A percentile compares a stretch with the other conserved stretches of the same genome.
These are phyloP conservation scores for Ustilago esculenta DNA, from an alignment of 1,284 basidiomycete species.

Conservation along the genomic window DNA sequence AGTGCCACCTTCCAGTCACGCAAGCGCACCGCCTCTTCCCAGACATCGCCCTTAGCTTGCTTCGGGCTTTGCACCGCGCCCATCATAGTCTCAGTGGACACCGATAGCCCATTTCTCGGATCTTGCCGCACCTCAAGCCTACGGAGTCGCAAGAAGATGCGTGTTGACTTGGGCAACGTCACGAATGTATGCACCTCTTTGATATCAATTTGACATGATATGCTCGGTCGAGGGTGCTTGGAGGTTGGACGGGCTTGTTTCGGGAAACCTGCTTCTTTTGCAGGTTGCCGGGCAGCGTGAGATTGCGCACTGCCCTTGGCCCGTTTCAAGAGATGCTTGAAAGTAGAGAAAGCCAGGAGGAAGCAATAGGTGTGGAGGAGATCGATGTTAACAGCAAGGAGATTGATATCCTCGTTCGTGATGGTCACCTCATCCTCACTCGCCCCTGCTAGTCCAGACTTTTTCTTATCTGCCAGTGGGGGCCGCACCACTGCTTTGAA, in stretches of 20 bases:
- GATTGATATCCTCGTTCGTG: slow-evolving; percentile 68
- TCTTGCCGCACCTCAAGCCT: slow-evolving; percentile 60
- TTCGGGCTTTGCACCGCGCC: slow-evolving; percentile 69
- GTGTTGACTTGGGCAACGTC: slow-evolving; percentile 62
- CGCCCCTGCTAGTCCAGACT: slow-evolving; percentile 39
- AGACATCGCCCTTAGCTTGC: slow-evolving; percentile 68
- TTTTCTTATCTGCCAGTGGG: slow-evolving; percentile 35
- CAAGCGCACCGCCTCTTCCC: slow-evolving; percentile 82
- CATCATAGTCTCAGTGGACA: slow-evolving; percentile 67
- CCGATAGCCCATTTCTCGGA: slow-evolving; percentile 38
- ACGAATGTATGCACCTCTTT: slow-evolving; percentile 62
- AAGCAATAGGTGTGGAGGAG: slow-evolving; percentile 79
- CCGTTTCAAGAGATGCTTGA: slow-evolving; percentile 69
- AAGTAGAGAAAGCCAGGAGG: slow-evolving; percentile 75
- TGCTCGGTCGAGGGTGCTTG: slow-evolving; percentile 9
- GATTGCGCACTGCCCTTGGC: neutral
- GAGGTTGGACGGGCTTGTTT: neutral
- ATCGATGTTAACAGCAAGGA: slow-evolving; percentile 72
- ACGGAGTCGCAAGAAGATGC: slow-evolving; percentile 54
- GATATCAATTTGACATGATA: slow-evolving; percentile 34
- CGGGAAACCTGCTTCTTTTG: neutral
- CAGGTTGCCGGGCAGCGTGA: neutral
- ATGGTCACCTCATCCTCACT: slow-evolving; percentile 69
- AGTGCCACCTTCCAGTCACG: slow-evolving; percentile 72
- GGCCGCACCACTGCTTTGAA: slow-evolving; percentile 50